A percentile compares a stretch with the other conserved stretches of the same genome.
Evolutionary conservation across 163 green algal species (phyloP).

Genomic region (Scenedesmus sp.): DNA sequence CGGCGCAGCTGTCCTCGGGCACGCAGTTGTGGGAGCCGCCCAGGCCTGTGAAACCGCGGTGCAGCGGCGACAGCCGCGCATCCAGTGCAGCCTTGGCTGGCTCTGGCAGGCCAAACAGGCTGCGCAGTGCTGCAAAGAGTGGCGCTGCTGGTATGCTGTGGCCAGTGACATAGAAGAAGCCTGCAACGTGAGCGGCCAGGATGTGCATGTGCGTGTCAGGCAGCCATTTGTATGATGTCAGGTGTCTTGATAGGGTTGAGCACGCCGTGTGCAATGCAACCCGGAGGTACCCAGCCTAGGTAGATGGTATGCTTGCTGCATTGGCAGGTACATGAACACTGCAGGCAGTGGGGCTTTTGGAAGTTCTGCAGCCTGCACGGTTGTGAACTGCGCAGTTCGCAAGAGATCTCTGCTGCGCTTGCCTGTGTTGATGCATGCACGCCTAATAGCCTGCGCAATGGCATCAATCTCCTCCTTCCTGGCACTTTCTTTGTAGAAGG

Average conservation of each 20-base stretch:
- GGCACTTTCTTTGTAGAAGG: neutral
- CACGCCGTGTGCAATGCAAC: too few species aligned
- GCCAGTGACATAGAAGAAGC: constrained; percentile 47
- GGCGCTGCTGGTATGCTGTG: constrained; percentile 5
- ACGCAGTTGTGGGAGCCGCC: constrained; percentile 46
- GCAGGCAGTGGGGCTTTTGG: too few species aligned
- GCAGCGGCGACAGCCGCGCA: constrained; percentile 26
- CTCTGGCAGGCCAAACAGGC: constrained; percentile 36
- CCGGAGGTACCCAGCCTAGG: too few species aligned
- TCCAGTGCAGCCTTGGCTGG: constrained; percentile 15
- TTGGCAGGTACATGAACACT: too few species aligned
- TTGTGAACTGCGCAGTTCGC: neutral
- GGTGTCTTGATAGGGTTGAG: too few species aligned
- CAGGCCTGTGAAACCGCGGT: constrained; percentile 39
- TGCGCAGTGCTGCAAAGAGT: neutral
- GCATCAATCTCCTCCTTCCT: neutral
- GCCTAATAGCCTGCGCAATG: neutral
- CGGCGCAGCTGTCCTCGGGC: neutral
- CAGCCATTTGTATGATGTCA: neutral
- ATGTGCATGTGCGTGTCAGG: neutral
- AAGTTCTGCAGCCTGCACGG: too few species aligned
- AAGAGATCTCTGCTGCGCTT: neutral
- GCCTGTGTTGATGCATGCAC: constrained; percentile 9
- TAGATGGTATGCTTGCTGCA: too few species aligned
- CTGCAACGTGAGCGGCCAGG: neutral